Conservation (phyloP, 2,329 filamentous ascomycete species). For the Colletotrichum sansevieriae region DNA sequence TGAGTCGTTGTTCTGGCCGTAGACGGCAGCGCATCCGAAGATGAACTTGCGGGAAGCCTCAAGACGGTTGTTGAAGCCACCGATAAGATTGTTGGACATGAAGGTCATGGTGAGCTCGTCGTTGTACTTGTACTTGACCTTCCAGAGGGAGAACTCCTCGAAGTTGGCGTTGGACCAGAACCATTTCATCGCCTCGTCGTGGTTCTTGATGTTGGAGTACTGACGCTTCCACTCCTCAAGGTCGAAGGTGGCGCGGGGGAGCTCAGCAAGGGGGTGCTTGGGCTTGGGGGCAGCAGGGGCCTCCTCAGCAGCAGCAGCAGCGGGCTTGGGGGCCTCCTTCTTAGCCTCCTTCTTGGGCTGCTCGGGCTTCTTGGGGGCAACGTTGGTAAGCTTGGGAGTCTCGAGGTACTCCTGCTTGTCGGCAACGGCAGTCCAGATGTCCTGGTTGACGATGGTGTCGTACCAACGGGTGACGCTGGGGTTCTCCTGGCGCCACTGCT, state of each 20-base stretch:
- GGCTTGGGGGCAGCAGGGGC: conserved; percentile 81
- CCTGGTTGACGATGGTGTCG: conserved; percentile 92
- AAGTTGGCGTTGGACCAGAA: conserved; percentile 98
- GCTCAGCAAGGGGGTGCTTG: conserved; percentile 94
- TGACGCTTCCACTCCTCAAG: conserved; percentile 99
- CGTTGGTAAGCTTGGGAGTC: conserved; percentile 79
- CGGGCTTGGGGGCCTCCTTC: conserved; percentile 48
- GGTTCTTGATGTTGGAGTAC: conserved; percentile 83
- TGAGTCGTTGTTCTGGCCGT: conserved; percentile 88
- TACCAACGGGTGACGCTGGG: conserved; percentile 94
- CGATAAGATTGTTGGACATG: conserved; percentile 99
- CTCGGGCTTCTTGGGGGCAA: conserved; percentile 83
- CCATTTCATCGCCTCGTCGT: conserved; percentile 91
- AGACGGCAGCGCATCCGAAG: conserved; percentile 92
- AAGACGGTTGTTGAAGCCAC: conserved; percentile 97
- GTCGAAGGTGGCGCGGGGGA: conserved; percentile 82
- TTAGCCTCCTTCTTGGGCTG: conserved; percentile 73
- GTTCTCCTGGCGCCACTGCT: conserved; percentile 85
- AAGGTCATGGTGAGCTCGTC: conserved; percentile 96
- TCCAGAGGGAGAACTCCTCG: conserved; percentile 96
- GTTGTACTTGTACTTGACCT: conserved; percentile 98
- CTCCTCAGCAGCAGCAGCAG: conserved; percentile 56
- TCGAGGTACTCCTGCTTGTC: conserved; percentile 84
- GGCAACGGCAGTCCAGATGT: conserved; percentile 86
- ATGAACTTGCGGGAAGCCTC: conserved; percentile 98